Evolutionary conservation across 179 eudicot species (phyloP), one percentile per base, ranked within the genome.

Genomic region (Dionaea muscipula): DNA sequence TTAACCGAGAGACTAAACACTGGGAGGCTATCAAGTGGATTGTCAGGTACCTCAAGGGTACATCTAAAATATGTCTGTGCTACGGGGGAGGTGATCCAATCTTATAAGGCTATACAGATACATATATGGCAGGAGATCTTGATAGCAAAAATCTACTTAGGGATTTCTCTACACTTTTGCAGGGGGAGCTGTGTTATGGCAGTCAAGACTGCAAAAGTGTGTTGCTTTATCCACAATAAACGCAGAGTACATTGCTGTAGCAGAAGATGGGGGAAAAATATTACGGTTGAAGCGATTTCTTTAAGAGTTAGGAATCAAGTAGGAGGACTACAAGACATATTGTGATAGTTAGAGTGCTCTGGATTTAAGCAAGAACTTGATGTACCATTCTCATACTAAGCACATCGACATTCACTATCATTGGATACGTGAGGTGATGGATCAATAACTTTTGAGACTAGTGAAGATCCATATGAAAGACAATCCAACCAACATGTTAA

Each of bases 401-500:
- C 50, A 44, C 24, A 53, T 53, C 4, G 26, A 36, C 33, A 11
- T 53, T 4, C 12, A 9, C 9, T 53, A 35, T 31, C 39, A 56
- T 44, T 56, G 21, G 7, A 43, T 56, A 10, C 18, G 10, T 3
- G 40, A 43, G 23, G 20, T 10, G 9, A 12, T 56, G 28, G 36
- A 24, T 1, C 3, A 56, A 5, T 7, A 44, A 21, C 8, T 12
- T 1, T 8, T 56, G 38, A 24, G 3, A 17, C 27, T 56, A 13
- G 20, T 6, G 18, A 43, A 56, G 51, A 56, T 44, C 24, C 26
- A 16, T 43, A 41, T 0, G 0, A 7, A 14, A 0, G 33, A 55
- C 19, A 55, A 39, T n/a, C 13, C 21, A 17, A 22, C 33, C 18
- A 26, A 55, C 31, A 55, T 55, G 14, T 23, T 55, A 27, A 55